phyloP scores from a whole-genome alignment of 495 filamentous ascomycete genomes.

The Xylaria acuta region DNA sequence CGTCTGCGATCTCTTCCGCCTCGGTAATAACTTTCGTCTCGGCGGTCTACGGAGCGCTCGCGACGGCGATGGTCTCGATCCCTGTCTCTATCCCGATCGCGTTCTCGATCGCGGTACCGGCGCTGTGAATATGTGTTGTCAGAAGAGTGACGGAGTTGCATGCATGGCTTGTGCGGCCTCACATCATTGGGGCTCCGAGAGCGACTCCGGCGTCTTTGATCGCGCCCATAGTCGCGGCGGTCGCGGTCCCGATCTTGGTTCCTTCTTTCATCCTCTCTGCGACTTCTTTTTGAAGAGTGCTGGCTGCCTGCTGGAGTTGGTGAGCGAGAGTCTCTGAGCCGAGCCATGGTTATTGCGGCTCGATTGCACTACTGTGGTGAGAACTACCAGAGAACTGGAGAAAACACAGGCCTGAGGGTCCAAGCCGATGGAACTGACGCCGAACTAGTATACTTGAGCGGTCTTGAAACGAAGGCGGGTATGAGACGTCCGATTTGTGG shows the following conservation, averaged over 20 bases:
- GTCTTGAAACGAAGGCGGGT: slow-evolving; percentile 13
- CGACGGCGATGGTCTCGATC: slow-evolving; percentile 69
- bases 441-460: slow-evolving; percentile 20
- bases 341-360: slow-evolving; percentile 74
- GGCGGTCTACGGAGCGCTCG: slow-evolving; percentile 76
- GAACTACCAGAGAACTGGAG: slow-evolving; percentile 44
- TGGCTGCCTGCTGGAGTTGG: slow-evolving; percentile 94
- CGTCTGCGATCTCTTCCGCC: slow-evolving; percentile 60
- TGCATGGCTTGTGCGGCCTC: slow-evolving; percentile 38
- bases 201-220: slow-evolving; percentile 66
- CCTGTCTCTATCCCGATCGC: slow-evolving; percentile 49
- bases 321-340: slow-evolving; percentile 91
- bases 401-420: slow-evolving; percentile 37
- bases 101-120: slow-evolving; percentile 42
- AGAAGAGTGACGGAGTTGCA: slow-evolving; percentile 32
- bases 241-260: slow-evolving; percentile 67
- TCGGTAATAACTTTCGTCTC: slow-evolving; percentile 73
- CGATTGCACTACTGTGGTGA: slow-evolving; percentile 46
- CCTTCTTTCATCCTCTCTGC: slow-evolving; percentile 78
- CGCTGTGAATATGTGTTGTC: slow-evolving; percentile 52
- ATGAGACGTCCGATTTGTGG: slow-evolving; percentile 8
- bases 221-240: slow-evolving; percentile 55
- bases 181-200: slow-evolving; percentile 78
- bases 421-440: slow-evolving; percentile 34
- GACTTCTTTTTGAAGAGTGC: slow-evolving; percentile 72